Conservation (phyloP, 192 early-diverging fungal species). For the Coemansia sp. region DNA sequence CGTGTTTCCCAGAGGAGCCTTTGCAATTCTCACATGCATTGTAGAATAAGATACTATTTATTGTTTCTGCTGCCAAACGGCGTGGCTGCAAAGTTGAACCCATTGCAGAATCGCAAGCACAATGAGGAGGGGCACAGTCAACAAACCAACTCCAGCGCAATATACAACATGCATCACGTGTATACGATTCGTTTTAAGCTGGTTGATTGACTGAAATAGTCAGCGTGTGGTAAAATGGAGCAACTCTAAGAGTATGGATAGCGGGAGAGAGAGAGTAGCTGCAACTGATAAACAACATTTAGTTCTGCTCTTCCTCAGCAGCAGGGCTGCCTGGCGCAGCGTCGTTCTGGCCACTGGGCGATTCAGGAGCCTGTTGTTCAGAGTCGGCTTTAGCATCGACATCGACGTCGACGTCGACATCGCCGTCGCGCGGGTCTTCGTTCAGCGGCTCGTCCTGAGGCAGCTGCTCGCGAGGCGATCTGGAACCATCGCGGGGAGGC, state of each 20-base stretch:
- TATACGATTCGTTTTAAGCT: neutral
- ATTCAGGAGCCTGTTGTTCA: neutral
- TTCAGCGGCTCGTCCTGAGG: neutral
- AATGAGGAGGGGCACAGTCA: neutral
- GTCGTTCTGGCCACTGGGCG: neutral
- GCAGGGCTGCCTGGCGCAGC: constrained; percentile 3
- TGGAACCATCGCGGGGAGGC: constrained; percentile 11
- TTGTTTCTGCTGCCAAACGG: neutral
- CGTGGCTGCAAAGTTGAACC: neutral
- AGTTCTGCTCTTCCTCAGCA: neutral
- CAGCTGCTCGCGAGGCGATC: constrained; percentile 4
- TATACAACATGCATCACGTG: neutral
- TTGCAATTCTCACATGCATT: neutral
- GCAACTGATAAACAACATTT: neutral
- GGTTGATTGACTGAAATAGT: too few relatives aligned
- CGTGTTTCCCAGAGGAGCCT: neutral
- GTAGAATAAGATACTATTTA: constrained; percentile 2
- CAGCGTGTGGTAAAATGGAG: neutral
- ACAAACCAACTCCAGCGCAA: neutral
- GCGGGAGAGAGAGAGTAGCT: neutral
- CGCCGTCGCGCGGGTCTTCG: neutral
- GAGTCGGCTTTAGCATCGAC: neutral
- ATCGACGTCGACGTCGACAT: neutral
- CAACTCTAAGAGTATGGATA: too few relatives aligned
- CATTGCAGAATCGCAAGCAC: neutral